Evolutionary conservation across 1,284 basidiomycete species (phyloP).

Genomic region (Boletus mariae): DNA sequence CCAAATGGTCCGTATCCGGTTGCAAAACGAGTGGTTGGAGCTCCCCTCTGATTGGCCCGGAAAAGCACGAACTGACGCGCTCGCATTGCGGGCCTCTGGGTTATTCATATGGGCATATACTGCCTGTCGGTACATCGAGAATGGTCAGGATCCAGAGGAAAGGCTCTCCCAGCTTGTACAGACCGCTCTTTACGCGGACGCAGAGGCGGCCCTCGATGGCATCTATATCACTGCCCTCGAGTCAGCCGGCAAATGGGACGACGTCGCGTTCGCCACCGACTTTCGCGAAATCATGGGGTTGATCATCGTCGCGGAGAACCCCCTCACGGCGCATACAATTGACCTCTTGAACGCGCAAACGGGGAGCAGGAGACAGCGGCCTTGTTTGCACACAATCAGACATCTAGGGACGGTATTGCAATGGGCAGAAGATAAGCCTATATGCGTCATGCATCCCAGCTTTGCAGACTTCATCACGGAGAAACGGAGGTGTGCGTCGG

Average conservation of each 20-base stretch:
- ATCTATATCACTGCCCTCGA: slow-evolving; percentile 34
- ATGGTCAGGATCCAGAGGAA: slow-evolving; percentile 31
- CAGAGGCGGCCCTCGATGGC: slow-evolving; percentile 29
- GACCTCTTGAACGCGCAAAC: slow-evolving; percentile 24
- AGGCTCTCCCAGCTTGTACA: slow-evolving; percentile 28
- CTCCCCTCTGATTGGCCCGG: slow-evolving; percentile 33
- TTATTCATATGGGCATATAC: slow-evolving; percentile 38
- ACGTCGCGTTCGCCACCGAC: slow-evolving; percentile 27
- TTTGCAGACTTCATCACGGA: slow-evolving; percentile 34
- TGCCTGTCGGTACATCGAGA: slow-evolving; percentile 31
- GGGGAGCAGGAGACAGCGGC: slow-evolving; percentile 17
- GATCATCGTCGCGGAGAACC: slow-evolving; percentile 28
- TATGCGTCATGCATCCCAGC: slow-evolving; percentile 33
- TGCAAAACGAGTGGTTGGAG: slow-evolving; percentile 22
- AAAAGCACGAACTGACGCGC: slow-evolving; percentile 10
- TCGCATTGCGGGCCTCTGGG: slow-evolving; percentile 28
- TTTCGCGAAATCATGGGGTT: slow-evolving; percentile 35
- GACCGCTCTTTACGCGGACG: slow-evolving; percentile 20
- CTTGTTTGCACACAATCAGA: slow-evolving; percentile 29
- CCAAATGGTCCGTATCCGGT: slow-evolving; percentile 24
- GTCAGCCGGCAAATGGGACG: slow-evolving; percentile 30
- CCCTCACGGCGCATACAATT: slow-evolving; percentile 24
- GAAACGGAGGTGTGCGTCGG: slow-evolving; percentile 22
- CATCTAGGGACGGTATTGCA: slow-evolving; percentile 28
- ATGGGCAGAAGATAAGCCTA: slow-evolving; percentile 27